Percentiles rank a stretch among this genome's conserved stretches.
phyloP scores from a whole-genome alignment of 2,329 filamentous ascomycete species.

The Aspergillus transmontanensis region DNA sequence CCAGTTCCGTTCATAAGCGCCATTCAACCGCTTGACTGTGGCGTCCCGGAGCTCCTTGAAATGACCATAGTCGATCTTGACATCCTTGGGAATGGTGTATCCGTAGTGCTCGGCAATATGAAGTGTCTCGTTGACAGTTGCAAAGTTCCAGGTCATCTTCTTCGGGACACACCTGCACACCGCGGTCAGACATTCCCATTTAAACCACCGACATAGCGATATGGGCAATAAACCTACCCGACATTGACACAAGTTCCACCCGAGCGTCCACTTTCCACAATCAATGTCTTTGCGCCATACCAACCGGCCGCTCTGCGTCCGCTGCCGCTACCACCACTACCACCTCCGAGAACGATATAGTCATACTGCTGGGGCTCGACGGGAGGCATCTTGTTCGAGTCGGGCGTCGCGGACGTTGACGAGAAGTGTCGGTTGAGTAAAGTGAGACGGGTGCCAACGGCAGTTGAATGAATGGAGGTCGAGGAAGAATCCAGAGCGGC shows the following conservation, averaged over 20 bases:
- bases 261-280: conserved; percentile 52
- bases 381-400: conserved; percentile 48
- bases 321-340: conserved; percentile 55
- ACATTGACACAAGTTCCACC: conserved; percentile 58
- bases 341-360: conserved; percentile 59
- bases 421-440: conserved; percentile 47
- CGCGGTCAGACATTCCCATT: neutral
- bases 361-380: conserved; percentile 52
- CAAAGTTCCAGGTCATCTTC: conserved; percentile 57
- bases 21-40: conserved; percentile 49
- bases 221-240: conserved; percentile 43
- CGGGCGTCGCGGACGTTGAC: conserved; percentile 25
- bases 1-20: conserved; percentile 55
- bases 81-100: conserved; percentile 47
- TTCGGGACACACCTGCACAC: conserved; percentile 52
- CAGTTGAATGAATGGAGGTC: conserved; percentile 16
- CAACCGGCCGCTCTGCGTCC: conserved; percentile 54
- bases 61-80: conserved; percentile 47
- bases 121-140: conserved; percentile 51
- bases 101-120: conserved; percentile 51
- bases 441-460: conserved; percentile 36
- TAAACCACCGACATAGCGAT: neutral
- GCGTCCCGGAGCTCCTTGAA: conserved; percentile 54
- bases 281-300: conserved; percentile 55
- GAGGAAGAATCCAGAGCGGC: conserved; percentile 28